Evolutionary conservation across 75 land plant species (phyloP), one percentile per base, ranked within the genome.

Genomic region (Chamaecyparis obtusa): DNA sequence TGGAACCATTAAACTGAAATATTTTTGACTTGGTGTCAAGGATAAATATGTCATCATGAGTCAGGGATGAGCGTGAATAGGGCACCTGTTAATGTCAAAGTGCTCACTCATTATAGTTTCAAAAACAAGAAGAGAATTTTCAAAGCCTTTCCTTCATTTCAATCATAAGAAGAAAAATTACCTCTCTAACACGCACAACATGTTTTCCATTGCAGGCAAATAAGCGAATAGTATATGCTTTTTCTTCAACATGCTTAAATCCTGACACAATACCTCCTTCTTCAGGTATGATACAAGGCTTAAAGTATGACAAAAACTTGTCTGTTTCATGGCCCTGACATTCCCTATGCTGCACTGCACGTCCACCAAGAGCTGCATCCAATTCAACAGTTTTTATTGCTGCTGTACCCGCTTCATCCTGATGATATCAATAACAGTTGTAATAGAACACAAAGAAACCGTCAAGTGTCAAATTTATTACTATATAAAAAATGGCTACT

Each of bases 331-430:
- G 92, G 15, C 99, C 99, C 87, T 98, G 99, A 36, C 94, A 92
- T 89, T 98, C 99, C 81, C 99, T 95, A 87, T 97, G 97, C 87
- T 98, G 99, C 54, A 98, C 99, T 41, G 99, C 99, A 57, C 99
- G 99, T 5, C 99, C 99, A 56, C 99, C 99, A 48, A 98, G 92
- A 86, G 99, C 96, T 69, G 99, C 99, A 95, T 98, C 99, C 46
- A 98, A 90, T 87, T 98, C 99, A 56, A 98, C 96, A 84, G 99
- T 93, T 89, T 98, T 98, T 49, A 97, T 91, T 27, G 99, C 99
- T 72, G 99, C 99, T 67, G 99, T 88, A 69, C 99, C 99, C 89
- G 99, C 97, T 92, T 98, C 99, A 95, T 98, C 99, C 99, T 98
- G 76, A 56, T 74, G 35, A 78, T 74, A 43, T 54, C 77, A 49